These are phyloP conservation scores for Ogataea chonburiensis DNA, from an alignment of 805 yeast genomes.

Conservation along the genomic window DNA sequence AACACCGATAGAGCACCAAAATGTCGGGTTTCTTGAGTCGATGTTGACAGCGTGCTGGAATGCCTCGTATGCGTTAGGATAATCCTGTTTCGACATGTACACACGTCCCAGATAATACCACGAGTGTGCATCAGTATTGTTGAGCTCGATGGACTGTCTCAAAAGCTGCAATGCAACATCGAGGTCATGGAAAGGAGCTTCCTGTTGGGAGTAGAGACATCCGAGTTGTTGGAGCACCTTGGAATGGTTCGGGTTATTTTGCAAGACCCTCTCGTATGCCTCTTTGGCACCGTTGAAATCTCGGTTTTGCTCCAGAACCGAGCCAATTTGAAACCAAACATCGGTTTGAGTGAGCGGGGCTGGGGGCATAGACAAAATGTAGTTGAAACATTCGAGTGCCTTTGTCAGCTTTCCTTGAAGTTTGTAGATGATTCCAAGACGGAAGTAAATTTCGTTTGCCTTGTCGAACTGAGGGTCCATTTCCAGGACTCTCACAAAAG, in stretches of 20 bases:
- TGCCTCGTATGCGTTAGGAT: slow-evolving; percentile 94
- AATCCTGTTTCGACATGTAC: slow-evolving; percentile 94
- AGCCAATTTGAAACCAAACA: slow-evolving; percentile 98
- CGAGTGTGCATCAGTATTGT: slow-evolving; percentile 87
- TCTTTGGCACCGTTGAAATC: slow-evolving; percentile 91
- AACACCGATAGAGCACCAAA: slow-evolving; percentile 97
- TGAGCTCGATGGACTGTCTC: slow-evolving; percentile 85
- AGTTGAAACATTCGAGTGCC: slow-evolving; percentile 92
- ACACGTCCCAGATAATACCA: slow-evolving; percentile 98
- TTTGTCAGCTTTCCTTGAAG: slow-evolving; percentile 85
- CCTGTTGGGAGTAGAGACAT: slow-evolving; percentile 81
- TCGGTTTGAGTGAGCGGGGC: slow-evolving; percentile 95
- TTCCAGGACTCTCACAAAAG: slow-evolving; percentile 92
- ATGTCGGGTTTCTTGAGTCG: slow-evolving; percentile 95
- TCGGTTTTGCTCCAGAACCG: slow-evolving; percentile 89
- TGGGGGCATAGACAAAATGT: slow-evolving; percentile 88
- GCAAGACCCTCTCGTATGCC: slow-evolving; percentile 90
- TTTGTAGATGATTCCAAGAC: slow-evolving; percentile 94
- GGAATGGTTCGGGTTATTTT: slow-evolving; percentile 90
- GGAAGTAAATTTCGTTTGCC: slow-evolving; percentile 92
- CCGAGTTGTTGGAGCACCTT: slow-evolving; percentile 96
- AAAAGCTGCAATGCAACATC: slow-evolving; percentile 79
- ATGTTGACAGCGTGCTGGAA: slow-evolving; percentile 98
- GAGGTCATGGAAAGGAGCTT: slow-evolving; percentile 71
- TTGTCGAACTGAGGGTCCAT: slow-evolving; percentile 95